Conservation (phyloP, 2,329 filamentous ascomycete genomes). For the Penicillium griseofulvum region DNA sequence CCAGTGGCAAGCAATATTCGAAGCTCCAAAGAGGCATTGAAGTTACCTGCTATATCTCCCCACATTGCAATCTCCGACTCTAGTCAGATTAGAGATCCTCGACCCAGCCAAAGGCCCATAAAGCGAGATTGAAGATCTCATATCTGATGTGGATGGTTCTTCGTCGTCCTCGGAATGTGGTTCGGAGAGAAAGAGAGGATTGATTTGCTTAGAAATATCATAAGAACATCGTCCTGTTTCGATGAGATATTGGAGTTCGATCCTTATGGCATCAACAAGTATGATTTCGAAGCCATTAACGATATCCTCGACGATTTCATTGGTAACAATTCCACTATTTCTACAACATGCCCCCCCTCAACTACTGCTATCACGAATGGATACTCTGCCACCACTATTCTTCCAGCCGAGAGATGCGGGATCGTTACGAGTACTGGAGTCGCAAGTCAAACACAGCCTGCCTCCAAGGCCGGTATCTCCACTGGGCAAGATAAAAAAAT, state of each 20-base stretch:
- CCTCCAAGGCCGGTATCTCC: background rate
- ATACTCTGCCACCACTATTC: background rate
- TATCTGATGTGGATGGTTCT: background rate
- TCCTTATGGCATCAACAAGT: background rate
- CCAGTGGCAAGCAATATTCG: background rate
- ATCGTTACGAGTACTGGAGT: background rate
- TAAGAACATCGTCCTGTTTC: background rate
- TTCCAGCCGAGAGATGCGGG: background rate
- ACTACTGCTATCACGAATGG: background rate
- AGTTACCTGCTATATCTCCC: too few species aligned
- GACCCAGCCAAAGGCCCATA: background rate
- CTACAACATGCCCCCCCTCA: background rate
- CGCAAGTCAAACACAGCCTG: background rate
- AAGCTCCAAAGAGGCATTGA: background rate
- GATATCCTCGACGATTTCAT: background rate
- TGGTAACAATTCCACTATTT: background rate
- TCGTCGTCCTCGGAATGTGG: background rate
- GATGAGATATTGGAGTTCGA: background rate
- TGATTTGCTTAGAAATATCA: background rate
- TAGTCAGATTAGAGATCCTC: background rate
- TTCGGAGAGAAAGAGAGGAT: background rate
- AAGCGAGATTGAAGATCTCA: background rate
- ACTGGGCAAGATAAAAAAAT: background rate
- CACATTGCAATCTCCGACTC: background rate
- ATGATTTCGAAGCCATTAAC: background rate